phyloP scores from a whole-genome alignment of 2,329 filamentous ascomycete species.

The Cyanodermella asteris region DNA sequence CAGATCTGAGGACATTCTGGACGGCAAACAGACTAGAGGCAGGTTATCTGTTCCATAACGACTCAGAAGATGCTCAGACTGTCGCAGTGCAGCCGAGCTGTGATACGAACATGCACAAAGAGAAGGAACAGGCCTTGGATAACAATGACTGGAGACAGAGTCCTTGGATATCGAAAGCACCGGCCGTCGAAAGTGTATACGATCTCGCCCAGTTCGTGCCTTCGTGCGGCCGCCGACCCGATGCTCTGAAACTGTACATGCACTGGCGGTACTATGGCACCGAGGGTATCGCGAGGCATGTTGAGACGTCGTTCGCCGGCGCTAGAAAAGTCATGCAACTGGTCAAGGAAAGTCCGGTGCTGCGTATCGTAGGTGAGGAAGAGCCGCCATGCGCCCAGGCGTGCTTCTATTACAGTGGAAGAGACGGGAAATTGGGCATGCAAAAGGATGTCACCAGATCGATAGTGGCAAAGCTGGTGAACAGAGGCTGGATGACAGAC shows the following conservation, averaged over 20 bases:
- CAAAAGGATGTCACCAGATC: slow-evolving; percentile 14
- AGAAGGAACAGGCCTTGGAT: too few species aligned
- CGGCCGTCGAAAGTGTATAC: slow-evolving; percentile 37
- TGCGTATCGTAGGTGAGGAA: slow-evolving; percentile 50
- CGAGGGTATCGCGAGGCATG: slow-evolving; percentile 44
- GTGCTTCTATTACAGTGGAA: slow-evolving; percentile 77
- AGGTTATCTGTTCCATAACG: slow-evolving; percentile 60
- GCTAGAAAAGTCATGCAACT: slow-evolving; percentile 46
- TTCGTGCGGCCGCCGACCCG: slow-evolving; percentile 74
- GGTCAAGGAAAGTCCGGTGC: slow-evolving; percentile 33
- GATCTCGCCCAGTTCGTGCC: slow-evolving; percentile 83
- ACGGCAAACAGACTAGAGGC: slow-evolving; percentile 68
- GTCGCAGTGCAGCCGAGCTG: slow-evolving; percentile 4
- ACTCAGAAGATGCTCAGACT: slow-evolving; percentile 18
- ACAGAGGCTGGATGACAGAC: too few species aligned
- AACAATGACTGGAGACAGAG: slow-evolving; percentile 9
- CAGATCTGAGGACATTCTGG: slow-evolving; percentile 58
- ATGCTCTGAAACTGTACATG: slow-evolving; percentile 69
- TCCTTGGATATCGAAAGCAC: slow-evolving; percentile 14
- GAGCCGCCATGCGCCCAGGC: slow-evolving; percentile 80
- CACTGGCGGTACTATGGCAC: slow-evolving; percentile 78
- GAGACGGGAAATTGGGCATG: slow-evolving; percentile 26
- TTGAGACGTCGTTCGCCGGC: slow-evolving; percentile 51
- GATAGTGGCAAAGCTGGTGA: too few species aligned
- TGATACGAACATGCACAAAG: slow-evolving; percentile 2